phyloP scores from a whole-genome alignment of 257 asterid species.

The Solanum sitiens region DNA sequence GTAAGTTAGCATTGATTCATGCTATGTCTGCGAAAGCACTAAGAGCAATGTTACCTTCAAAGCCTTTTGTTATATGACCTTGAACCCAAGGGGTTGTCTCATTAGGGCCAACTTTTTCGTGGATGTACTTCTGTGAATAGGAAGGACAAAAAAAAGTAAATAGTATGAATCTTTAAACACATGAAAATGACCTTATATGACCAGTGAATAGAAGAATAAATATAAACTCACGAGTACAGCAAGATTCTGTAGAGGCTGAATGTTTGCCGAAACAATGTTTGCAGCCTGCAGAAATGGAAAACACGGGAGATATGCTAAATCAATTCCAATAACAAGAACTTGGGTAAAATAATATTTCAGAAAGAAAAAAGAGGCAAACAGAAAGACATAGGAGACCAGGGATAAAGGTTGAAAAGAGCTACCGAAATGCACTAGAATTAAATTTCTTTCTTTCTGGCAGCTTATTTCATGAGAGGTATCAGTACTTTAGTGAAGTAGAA shows the following conservation, averaged over 20 bases:
- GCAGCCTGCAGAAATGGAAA: slow-evolving; percentile 43
- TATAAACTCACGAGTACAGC: slow-evolving; percentile 35
- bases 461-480: background rate
- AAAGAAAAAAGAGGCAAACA: background rate
- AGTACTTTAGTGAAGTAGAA: background rate
- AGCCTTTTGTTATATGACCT: slow-evolving; percentile 46
- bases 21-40: background rate
- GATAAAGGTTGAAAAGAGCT: background rate
- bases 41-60: slow-evolving; percentile 36
- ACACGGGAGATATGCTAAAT: background rate
- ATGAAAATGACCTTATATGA: background rate
- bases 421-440: background rate
- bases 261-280: slow-evolving; percentile 40
- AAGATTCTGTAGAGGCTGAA: slow-evolving; percentile 55
- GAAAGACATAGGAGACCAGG: background rate
- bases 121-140: slow-evolving; percentile 25
- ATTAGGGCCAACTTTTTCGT: slow-evolving; percentile 64
- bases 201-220: background rate
- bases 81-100: slow-evolving; percentile 59
- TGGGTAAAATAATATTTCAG: background rate
- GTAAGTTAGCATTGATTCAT: background rate
- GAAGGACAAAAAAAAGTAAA: background rate
- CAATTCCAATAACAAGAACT: background rate
- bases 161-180: background rate
- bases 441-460: background rate